Base-by-base conservation (phyloP, 2,329 filamentous ascomycete species). In the Pezizomycotina sp. region DNA sequence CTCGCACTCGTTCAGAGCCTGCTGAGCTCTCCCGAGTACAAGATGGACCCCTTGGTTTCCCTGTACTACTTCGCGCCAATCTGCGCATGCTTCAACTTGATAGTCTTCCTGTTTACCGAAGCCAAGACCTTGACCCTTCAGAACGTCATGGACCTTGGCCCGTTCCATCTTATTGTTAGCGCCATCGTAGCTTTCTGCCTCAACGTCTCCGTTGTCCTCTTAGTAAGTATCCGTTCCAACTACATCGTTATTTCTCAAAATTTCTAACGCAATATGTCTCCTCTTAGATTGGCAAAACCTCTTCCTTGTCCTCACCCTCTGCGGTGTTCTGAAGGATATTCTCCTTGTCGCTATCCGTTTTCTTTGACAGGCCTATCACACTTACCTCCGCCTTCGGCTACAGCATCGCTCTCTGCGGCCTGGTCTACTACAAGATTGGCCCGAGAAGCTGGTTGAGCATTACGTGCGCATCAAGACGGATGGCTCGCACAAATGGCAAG, bases 61-160 rank as follows among this genome's bases (percentile, higher is more conserved):
- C 70, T 89, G 8, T 89, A 89, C 69, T 89, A 89, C 66, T 89
- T 84, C 52, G 81, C 81, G 2, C 80, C 80, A 10, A 73, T 82
- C 38, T 89, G 80, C 59, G 80, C 80, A 30, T 61, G 70, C 55
- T 83, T 89, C 72, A 89, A 89, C 63, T 70, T 74, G 49, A 55
- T 71, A 8, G 69, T 83, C 30, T 76, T 77, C 36, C 61, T 86
- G 20, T 61, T 80, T 54, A 74, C 75, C 62, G 80, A 89, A 58
- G 57, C 83, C 2, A 77, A 77, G 48, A 65, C 62, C 48, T 66
- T 83, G 53, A 66, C 65, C 42, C 69, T 81, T 62, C 64, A 59
- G 23, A 76, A 86, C 48, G 64, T 89, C 42, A 69, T 78, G 61
- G 63, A 71, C 45, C 77, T 89, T 36, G 81, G 80, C 36, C 60